Base-by-base conservation (phyloP, 768 basidiomycete genomes). In the Trametes meyenii region DNA sequence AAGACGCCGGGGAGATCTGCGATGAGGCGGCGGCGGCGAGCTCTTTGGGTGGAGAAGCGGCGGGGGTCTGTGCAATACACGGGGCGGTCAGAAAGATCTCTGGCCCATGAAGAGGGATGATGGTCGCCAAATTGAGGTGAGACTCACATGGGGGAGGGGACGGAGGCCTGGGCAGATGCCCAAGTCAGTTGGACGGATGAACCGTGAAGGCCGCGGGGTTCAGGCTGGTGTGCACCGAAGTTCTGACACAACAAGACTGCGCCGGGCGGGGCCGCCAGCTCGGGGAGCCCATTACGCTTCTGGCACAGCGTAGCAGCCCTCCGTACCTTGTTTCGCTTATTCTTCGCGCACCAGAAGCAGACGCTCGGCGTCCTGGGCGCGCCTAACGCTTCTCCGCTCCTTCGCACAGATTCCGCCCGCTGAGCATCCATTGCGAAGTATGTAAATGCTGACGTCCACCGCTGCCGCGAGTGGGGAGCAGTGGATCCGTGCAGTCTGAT, bases 91-190 rank as follows among this genome's bases (percentile, higher is more conserved):
- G 23, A 26, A 29, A 33, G 39, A 11, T 17, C 19, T 29, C 26
- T 51, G 19, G 19, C 19, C 16, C 29, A 35, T 29, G 23, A n/a
- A 17, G 40, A 33, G n/a, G 40, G 57, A 49, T 58, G 57, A 58
- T 58, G 57, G 57, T 58, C 57, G 48, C 57, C 40, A 58, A 35
- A 58, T 58, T 58, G 57, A 44, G 57, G 39, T 58, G 57, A 58
- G 24, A 58, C 57, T 50, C n/a, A 14, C 44, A 45, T 45, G 43
- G 53, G 39, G 26, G 24, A 23, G 40, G 3, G 13, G 12, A 33
- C 17, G 12, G 11, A 8, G 57, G 26, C 19, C 48, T 11, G 39
- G 24, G 36, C 39, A 12, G 14, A n/a, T 33, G 29, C 29, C 39
- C 13, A 21, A 46, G 57, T 51, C 40, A 50, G 40, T 58, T 50